A percentile compares a stretch with the other conserved stretches of the same genome.
Evolutionary conservation across 495 filamentous ascomycete species (phyloP).

Genomic region (Penicillium maclennaniae): DNA sequence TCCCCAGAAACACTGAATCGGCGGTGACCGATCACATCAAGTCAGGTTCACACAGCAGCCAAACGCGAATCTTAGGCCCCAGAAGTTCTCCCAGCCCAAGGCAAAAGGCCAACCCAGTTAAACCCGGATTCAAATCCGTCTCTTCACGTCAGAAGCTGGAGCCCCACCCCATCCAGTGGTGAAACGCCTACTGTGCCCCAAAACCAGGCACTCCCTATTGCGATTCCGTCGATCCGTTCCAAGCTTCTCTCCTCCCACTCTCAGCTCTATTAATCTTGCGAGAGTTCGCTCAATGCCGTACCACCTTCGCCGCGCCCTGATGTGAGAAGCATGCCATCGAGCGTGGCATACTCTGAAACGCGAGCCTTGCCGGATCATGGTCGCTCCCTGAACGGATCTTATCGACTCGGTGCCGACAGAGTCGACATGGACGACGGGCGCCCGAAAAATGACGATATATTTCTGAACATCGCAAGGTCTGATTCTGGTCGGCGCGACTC

Average conservation of each 20-base stretch:
- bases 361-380: slow-evolving; percentile 32
- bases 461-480: slow-evolving; percentile 58
- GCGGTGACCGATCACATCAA: slow-evolving; percentile 3
- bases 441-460: slow-evolving; percentile 55
- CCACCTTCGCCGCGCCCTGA: slow-evolving; percentile 30
- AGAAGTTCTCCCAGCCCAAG: not conserved
- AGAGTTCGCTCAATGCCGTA: slow-evolving; percentile 5
- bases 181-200: slow-evolving; percentile 21
- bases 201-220: slow-evolving; percentile 14
- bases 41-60: not conserved
- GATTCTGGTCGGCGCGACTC: slow-evolving; percentile 47
- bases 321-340: slow-evolving; percentile 36
- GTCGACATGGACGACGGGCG: slow-evolving; percentile 31
- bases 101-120: no score
- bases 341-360: slow-evolving; percentile 26
- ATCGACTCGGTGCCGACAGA: slow-evolving; percentile 18
- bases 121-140: not conserved
- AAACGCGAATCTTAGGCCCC: not conserved
- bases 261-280: slow-evolving; percentile 6
- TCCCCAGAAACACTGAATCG: slow-evolving; percentile 5
- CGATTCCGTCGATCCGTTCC: slow-evolving; percentile 22
- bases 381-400: slow-evolving; percentile 25
- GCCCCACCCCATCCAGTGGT: slow-evolving; percentile 5
- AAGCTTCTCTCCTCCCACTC: slow-evolving; percentile 29
- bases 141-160: not conserved